Percentiles rank a stretch among this genome's conserved stretches.
These are phyloP conservation scores for Mrakia frigida DNA, from an alignment of 768 basidiomycete genomes.

Conservation along the genomic window DNA sequence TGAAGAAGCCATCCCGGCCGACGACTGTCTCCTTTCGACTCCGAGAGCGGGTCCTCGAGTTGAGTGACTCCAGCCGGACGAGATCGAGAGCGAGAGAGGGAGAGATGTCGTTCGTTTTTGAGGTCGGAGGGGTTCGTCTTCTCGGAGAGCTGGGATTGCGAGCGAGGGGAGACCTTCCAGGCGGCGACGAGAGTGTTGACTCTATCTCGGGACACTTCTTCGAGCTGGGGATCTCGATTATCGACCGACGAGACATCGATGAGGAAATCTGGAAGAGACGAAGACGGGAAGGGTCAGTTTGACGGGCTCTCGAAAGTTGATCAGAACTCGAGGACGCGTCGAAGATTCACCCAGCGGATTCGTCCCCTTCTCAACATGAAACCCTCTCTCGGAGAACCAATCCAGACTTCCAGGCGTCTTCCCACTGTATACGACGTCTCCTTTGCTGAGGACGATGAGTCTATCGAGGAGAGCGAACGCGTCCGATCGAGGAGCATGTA, in stretches of 20 bases:
- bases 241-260: conserved; percentile 50
- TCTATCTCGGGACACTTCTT: conserved; percentile 43
- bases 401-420: conserved; percentile 40
- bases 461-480: conserved; percentile 59
- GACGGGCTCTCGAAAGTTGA: background rate
- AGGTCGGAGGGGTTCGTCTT: background rate
- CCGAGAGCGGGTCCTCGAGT: no score
- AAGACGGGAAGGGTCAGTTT: background rate
- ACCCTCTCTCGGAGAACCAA: conserved; percentile 47
- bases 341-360: conserved; percentile 10
- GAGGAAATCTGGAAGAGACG: conserved; percentile 41
- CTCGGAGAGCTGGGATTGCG: background rate
- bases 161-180: conserved; percentile 41
- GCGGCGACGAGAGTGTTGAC: conserved; percentile 44
- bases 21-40: background rate
- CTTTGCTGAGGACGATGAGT: conserved; percentile 56
- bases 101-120: background rate
- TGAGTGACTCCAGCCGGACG: background rate
- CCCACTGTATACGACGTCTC: conserved; percentile 50
- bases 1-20: conserved; percentile 39
- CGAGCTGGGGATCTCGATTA: conserved; percentile 45
- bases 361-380: conserved; percentile 39
- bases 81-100: background rate
- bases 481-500: conserved; percentile 63
- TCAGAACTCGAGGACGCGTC: background rate